Conservation (phyloP, 306 rosid genomes). For the Pachyrhizus erosus region DNA sequence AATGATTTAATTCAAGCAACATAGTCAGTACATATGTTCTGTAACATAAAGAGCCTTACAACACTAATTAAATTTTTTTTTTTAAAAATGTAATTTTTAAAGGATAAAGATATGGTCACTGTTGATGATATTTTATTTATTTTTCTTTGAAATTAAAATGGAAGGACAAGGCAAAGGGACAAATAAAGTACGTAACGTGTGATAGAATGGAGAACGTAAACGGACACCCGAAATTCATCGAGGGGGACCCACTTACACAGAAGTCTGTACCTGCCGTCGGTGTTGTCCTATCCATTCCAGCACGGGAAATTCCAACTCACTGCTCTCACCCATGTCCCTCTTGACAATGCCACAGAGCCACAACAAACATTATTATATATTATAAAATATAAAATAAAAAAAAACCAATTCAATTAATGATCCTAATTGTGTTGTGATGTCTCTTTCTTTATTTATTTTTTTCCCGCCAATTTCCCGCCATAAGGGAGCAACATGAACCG, state of each 20-base stretch:
- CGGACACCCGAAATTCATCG: slow-evolving; percentile 57
- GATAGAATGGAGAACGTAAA: slow-evolving; percentile 46
- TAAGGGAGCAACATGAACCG: slow-evolving; percentile 37
- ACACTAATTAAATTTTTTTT: too few species aligned
- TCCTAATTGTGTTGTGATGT: neutral
- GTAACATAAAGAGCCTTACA: too few species aligned
- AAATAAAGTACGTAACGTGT: neutral
- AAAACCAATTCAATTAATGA: neutral
- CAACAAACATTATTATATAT: neutral
- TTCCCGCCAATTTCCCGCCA: slow-evolving; percentile 72
- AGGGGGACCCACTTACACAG: slow-evolving; percentile 57
- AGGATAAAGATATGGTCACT: too few species aligned
- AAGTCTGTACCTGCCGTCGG: slow-evolving; percentile 76
- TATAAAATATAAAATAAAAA: neutral
- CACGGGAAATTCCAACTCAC: slow-evolving; percentile 45
- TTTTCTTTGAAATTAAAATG: neutral
- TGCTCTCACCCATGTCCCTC: neutral
- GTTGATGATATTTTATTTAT: too few species aligned
- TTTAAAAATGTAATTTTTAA: too few species aligned
- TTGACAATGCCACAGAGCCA: neutral
- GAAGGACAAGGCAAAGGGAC: neutral
- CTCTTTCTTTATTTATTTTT: neutral
- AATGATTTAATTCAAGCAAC: too few species aligned
- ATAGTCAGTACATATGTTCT: too few species aligned
- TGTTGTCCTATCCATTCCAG: slow-evolving; percentile 69